Conservation (phyloP, 768 basidiomycete genomes). For the Piloderma croceum region DNA sequence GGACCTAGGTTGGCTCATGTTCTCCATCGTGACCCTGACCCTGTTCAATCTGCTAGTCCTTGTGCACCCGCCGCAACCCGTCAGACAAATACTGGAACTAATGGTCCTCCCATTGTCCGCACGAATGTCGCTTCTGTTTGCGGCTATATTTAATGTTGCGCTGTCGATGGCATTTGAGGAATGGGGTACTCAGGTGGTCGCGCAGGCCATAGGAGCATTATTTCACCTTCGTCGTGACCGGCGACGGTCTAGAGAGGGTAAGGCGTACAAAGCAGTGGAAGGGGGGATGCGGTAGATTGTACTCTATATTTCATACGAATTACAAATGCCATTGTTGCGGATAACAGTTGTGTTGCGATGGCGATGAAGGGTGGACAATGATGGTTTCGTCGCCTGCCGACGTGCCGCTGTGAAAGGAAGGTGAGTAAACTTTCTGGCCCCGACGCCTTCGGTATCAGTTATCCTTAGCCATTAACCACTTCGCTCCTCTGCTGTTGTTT, state of each 20-base stretch:
- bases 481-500: conserved; percentile 15
- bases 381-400: conserved; percentile 1
- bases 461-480: background rate
- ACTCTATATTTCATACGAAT: too few relatives aligned
- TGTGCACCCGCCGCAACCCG: conserved; percentile 56
- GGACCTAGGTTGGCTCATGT: conserved; percentile 70
- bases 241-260: conserved; percentile 55
- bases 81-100: conserved; percentile 66
- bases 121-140: conserved; percentile 61
- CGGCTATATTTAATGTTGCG: conserved; percentile 63
- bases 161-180: conserved; percentile 73
- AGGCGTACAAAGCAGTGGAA: conserved; percentile 83
- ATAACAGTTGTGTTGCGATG: too few relatives aligned
- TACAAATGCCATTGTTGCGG: too few relatives aligned
- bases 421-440: too few relatives aligned
- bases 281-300: conserved; percentile 66
- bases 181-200: conserved; percentile 59
- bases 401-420: background rate
- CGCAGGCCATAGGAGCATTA: conserved; percentile 46
- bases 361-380: too few relatives aligned
- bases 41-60: conserved; percentile 74
- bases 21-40: conserved; percentile 62
- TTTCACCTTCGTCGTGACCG: conserved; percentile 36
- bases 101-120: conserved; percentile 68
- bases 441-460: conserved; percentile 20